Base-by-base conservation (phyloP, 345 rosid species). In the Acer yangbiense region DNA sequence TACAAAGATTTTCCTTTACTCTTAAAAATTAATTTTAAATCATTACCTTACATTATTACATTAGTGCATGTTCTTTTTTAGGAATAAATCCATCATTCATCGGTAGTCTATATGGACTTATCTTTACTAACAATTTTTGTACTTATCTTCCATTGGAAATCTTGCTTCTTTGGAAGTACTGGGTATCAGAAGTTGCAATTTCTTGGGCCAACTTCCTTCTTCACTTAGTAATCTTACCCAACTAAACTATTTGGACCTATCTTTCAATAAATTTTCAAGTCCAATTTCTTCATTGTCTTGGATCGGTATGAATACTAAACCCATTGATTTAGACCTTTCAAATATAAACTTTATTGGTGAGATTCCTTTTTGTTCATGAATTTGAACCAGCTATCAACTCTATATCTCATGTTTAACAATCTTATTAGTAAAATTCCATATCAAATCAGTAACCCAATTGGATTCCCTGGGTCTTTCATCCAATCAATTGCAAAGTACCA, bases 281-380 rank as follows among this genome's bases (percentile, higher is more conserved):
- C 29, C 20, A 3, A 17, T 50, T 20, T 35, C 69, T 58, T 2
- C 82, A 1, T 41, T 21, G 17, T 27, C 63, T 0, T 71, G 17
- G 46, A 27, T 78, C 0, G 39, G 35, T 3, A 78, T 65, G 10
- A 64, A 17, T 1, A 44, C 13, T 0, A 11, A 0, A 17, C 65
- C 64, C 18, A 0, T 0, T 13, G 0, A 0, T 0, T 10, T 65
- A 21, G 18, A 32, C 52, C 25, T 80, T 3, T 1, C 0, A 0
- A 0, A 0, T 0, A 57, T 9, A 5, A 3, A 35, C 11, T 41
- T 6, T 41, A 4, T n/a, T 0, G 20, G 20, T 12, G 71, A 12
- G 25, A 68, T 46, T 76, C 71, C 65, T 35, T 73, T 25, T 68
- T 73, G 13, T 52, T 83, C 1, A 2, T 18, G 65, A 78, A 54